Percentiles rank a stretch among this genome's conserved stretches.
phyloP scores from a whole-genome alignment of 1,284 basidiomycete genomes.

The Gymnopus androsaceus region DNA sequence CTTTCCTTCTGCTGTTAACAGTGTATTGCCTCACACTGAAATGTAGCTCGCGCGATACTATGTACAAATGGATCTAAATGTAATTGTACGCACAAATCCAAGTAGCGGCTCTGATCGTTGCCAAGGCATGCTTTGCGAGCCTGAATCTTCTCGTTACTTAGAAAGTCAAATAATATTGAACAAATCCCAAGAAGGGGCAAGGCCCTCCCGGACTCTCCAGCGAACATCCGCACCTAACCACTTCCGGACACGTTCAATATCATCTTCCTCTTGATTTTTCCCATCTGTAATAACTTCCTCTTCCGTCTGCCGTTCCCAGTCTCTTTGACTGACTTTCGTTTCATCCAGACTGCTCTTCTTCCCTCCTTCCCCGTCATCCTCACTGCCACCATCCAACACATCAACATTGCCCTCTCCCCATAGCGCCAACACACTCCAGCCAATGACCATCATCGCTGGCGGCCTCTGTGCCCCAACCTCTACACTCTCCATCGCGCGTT shows the following conservation, averaged over 20 bases:
- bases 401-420: constrained; percentile 54
- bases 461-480: constrained; percentile 84
- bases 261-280: constrained; percentile 27
- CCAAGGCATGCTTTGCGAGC: no score
- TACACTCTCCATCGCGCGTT: constrained; percentile 64
- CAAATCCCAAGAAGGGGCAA: constrained; percentile 54
- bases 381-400: constrained; percentile 43
- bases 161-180: no score
- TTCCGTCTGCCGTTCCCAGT: constrained; percentile 54
- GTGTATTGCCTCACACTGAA: no score
- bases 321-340: not conserved
- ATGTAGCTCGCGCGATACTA: no score
- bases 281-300: constrained; percentile 40
- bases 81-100: no score
- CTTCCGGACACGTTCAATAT: constrained; percentile 17
- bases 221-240: constrained; percentile 3
- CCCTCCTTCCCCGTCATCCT: constrained; percentile 26
- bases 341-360: constrained; percentile 19
- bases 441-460: constrained; percentile 94
- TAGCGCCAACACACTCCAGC: constrained; percentile 81
- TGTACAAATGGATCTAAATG: no score
- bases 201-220: constrained; percentile 65
- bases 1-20: no score
- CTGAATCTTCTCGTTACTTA: no score
- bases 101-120: no score